Conservation (phyloP, 78 protist genomes). For the Tieghemostelium lacteum region DNA sequence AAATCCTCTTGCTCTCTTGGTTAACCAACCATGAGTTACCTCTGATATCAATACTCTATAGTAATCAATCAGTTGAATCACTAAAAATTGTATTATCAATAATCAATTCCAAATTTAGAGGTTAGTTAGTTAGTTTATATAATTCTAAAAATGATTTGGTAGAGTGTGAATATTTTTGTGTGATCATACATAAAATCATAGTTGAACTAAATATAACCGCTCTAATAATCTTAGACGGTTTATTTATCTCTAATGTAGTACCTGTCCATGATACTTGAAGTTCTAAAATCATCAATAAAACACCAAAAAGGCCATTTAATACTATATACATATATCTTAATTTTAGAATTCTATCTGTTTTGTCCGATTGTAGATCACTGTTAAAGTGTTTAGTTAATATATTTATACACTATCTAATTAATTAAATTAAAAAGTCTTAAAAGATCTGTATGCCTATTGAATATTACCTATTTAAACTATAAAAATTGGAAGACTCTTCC, state of each 20-base stretch:
- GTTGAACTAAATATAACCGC: constrained; percentile 7
- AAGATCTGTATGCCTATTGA: neutral
- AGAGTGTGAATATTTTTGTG: neutral
- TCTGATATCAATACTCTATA: constrained; percentile 53
- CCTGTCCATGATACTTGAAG: constrained; percentile 52
- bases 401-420: no score
- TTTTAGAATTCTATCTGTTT: constrained; percentile 18
- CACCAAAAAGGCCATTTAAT: constrained; percentile 52
- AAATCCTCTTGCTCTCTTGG: constrained; percentile 74
- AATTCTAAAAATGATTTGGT: no score
- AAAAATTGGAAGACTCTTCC: neutral
- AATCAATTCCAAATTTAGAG: neutral
- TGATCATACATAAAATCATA: constrained; percentile 28
- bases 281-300: constrained; percentile 40
- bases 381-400: no score
- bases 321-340: constrained; percentile 31
- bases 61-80: constrained; percentile 49
- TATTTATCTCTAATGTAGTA: neutral
- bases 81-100: neutral
- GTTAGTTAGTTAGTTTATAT: neutral
- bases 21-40: constrained; percentile 75
- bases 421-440: no score
- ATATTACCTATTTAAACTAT: neutral
- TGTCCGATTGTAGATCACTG: constrained; percentile 18
- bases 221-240: constrained; percentile 22